A percentile compares a stretch with the other conserved stretches of the same genome.
phyloP scores from a whole-genome alignment of 2,329 filamentous ascomycete species.

The Nothopassalora personata region DNA sequence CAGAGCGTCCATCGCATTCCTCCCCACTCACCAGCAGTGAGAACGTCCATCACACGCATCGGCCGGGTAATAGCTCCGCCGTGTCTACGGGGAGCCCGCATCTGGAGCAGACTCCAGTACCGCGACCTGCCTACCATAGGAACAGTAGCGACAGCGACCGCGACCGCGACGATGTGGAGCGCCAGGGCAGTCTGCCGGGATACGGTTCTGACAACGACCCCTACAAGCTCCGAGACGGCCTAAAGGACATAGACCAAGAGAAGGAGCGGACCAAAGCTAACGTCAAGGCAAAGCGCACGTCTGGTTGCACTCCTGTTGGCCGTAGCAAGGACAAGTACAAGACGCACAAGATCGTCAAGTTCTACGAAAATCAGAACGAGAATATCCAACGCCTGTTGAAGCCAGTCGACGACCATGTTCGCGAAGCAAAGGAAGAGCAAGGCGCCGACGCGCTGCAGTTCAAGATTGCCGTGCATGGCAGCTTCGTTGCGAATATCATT shows the following conservation, averaged over 20 bases:
- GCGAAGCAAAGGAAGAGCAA: slow-evolving; percentile 72
- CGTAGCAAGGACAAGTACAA: slow-evolving; percentile 39
- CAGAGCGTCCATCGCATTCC: slow-evolving; percentile 23
- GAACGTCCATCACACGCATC: slow-evolving; percentile 23
- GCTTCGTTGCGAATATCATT: slow-evolving; percentile 72
- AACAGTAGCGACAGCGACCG: slow-evolving; percentile 24
- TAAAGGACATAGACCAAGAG: slow-evolving; percentile 75
- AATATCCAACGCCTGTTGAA: slow-evolving; percentile 89
- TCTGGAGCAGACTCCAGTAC: slow-evolving; percentile 17
- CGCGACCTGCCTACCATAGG: slow-evolving; percentile 30
- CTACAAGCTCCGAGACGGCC: slow-evolving; percentile 67
- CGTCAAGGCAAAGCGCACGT: slow-evolving; percentile 64
- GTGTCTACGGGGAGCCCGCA: slow-evolving; percentile 40
- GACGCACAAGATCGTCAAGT: slow-evolving; percentile 62
- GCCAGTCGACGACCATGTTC: slow-evolving; percentile 83
- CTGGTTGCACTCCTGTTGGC: slow-evolving; percentile 38
- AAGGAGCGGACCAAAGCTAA: slow-evolving; percentile 70
- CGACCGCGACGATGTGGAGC: slow-evolving; percentile 37
- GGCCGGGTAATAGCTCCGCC: slow-evolving; percentile 22
- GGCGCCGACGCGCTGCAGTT: slow-evolving; percentile 74
- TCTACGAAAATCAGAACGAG: slow-evolving; percentile 88
- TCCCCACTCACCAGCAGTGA: slow-evolving; percentile 20
- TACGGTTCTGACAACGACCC: slow-evolving; percentile 68
- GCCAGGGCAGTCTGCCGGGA: slow-evolving; percentile 48
- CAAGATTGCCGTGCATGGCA: slow-evolving; percentile 62